Conservation (phyloP, 1,284 basidiomycete genomes). For the Naganishia sp. region DNA sequence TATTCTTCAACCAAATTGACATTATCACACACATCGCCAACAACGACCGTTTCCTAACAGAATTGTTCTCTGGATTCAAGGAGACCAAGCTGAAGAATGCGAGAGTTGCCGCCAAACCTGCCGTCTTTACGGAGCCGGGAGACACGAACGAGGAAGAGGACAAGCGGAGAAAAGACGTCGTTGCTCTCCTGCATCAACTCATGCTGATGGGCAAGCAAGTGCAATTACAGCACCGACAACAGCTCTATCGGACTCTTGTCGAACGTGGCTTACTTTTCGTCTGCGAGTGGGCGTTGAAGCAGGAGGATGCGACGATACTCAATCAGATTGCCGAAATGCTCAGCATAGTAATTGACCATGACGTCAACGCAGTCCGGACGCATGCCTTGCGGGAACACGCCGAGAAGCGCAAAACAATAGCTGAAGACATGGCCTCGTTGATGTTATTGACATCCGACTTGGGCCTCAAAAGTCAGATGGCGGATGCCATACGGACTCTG, state of each 20-base stretch:
- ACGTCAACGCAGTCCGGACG: conserved; percentile 78
- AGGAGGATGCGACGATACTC: conserved; percentile 61
- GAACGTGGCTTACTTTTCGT: conserved; percentile 85
- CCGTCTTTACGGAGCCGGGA: conserved; percentile 41
- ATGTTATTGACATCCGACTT: conserved; percentile 77
- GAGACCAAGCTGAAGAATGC: conserved; percentile 52
- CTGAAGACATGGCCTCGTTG: conserved; percentile 73
- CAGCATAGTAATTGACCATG: conserved; percentile 84
- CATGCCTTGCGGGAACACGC: conserved; percentile 80
- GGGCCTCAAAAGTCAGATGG: conserved; percentile 85
- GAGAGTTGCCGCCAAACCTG: background rate
- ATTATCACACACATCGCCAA: conserved; percentile 87
- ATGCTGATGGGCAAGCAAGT: conserved; percentile 96
- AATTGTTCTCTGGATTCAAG: conserved; percentile 76
- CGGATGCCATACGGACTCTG: conserved; percentile 82
- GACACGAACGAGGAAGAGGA: conserved; percentile 47
- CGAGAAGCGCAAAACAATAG: conserved; percentile 61
- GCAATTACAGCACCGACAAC: conserved; percentile 80
- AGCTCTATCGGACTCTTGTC: conserved; percentile 84
- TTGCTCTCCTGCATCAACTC: conserved; percentile 87
- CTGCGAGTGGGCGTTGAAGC: conserved; percentile 83
- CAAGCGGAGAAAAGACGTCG: conserved; percentile 66
- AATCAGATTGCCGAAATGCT: conserved; percentile 86
- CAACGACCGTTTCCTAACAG: conserved; percentile 72
- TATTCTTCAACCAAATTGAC: conserved; percentile 99